Evolutionary conservation across 441 rosid genomes (phyloP).

Genomic region (Raphanus hybrid): DNA sequence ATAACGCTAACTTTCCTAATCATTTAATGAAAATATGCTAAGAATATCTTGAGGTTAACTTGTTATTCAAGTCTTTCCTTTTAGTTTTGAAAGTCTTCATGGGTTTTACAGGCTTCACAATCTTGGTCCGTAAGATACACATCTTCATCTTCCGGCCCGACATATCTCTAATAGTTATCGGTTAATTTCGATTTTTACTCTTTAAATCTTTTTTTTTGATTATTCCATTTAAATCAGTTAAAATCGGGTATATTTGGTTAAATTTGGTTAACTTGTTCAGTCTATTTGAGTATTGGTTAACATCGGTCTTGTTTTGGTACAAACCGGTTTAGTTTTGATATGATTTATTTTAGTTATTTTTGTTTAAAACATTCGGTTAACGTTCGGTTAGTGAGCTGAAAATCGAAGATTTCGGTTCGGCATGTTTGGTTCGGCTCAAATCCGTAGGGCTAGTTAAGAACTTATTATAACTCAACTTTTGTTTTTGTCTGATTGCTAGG

Average conservation of each 20-base stretch:
- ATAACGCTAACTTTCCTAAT: no score
- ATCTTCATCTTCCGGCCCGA: no score
- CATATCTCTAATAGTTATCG: no score
- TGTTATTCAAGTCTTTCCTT: no score
- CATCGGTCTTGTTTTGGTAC: background rate
- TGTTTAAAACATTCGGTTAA: background rate
- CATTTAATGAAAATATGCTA: no score
- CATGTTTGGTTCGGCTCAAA: background rate
- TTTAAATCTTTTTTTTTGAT: no score
- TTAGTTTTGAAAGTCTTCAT: no score
- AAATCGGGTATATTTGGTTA: background rate
- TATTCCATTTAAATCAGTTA: background rate
- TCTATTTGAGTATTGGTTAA: background rate
- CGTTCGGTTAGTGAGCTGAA: background rate
- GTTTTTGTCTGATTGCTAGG: slow-evolving; percentile 45
- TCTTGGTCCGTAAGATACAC: no score
- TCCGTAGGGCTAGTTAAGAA: background rate
- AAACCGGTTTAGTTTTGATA: background rate
- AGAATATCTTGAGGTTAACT: no score
- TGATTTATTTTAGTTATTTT: no score
- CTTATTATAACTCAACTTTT: slow-evolving; percentile 4
- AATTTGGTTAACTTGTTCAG: background rate
- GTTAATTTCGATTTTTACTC: background rate
- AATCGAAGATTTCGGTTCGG: no score
- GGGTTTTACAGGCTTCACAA: no score